Evolutionary conservation across 2,329 filamentous ascomycete species (phyloP).

Genomic region (Achaetomium macrosporum): DNA sequence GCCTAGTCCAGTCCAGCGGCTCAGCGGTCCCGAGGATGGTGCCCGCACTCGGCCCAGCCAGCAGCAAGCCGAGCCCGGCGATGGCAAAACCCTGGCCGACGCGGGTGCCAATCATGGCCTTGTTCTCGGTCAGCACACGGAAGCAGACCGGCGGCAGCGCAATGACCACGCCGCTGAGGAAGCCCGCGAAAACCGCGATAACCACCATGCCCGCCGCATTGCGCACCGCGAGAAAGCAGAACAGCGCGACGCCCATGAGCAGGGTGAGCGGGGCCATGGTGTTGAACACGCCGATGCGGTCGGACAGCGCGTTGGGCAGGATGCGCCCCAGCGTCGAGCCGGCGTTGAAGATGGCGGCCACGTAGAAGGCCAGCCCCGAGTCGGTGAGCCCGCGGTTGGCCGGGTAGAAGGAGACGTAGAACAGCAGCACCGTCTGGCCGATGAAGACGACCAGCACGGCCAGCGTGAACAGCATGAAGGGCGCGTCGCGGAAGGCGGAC

Average conservation of each 20-base stretch:
- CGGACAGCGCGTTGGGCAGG: constrained; percentile 33
- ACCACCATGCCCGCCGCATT: constrained; percentile 31
- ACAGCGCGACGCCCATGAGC: constrained; percentile 30
- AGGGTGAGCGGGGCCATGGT: constrained; percentile 29
- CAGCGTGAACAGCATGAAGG: constrained; percentile 33
- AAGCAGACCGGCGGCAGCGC: constrained; percentile 37
- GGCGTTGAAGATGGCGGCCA: constrained; percentile 37
- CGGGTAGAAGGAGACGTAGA: constrained; percentile 37
- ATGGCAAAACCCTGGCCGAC: constrained; percentile 36
- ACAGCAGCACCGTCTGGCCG: constrained; percentile 35
- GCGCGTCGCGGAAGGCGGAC: constrained; percentile 34
- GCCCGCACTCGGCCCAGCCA: constrained; percentile 24
- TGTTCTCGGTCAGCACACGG: constrained; percentile 35
- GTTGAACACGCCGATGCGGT: constrained; percentile 35
- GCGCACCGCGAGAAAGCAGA: constrained; percentile 33
- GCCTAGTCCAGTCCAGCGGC: constrained; percentile 22
- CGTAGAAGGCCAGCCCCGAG: constrained; percentile 35
- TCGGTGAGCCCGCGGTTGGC: constrained; percentile 15
- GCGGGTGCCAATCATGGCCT: constrained; percentile 37
- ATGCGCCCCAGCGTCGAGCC: constrained; percentile 36
- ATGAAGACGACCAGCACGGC: constrained; percentile 34
- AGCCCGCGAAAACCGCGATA: constrained; percentile 34
- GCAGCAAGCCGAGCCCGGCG: constrained; percentile 29
- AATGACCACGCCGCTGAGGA: constrained; percentile 39
- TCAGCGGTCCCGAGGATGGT: constrained; percentile 20